phyloP scores from a whole-genome alignment of 495 filamentous ascomycete species.

The Hypoxylon intermedium region DNA sequence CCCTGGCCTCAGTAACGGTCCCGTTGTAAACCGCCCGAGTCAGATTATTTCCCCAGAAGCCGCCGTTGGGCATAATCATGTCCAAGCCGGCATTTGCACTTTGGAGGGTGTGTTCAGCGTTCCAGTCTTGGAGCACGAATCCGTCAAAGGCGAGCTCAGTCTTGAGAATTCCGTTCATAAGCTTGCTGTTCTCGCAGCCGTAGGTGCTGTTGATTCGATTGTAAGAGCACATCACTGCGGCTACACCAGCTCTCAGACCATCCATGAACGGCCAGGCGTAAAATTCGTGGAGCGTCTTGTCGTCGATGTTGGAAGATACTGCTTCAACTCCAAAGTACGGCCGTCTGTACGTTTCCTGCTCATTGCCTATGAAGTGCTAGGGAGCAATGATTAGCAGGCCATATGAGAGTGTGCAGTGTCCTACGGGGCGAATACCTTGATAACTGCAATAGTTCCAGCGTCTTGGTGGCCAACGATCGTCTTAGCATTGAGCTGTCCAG shows the following conservation, averaged over 20 bases:
- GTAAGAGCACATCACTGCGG: constrained; percentile 74
- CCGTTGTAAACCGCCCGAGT: constrained; percentile 56
- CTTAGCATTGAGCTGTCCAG: constrained; percentile 54
- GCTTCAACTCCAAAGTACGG: constrained; percentile 55
- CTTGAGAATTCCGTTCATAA: constrained; percentile 68
- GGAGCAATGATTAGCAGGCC: constrained; percentile 1
- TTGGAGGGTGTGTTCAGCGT: constrained; percentile 62
- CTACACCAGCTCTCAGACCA: constrained; percentile 65
- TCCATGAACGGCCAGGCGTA: constrained; percentile 78
- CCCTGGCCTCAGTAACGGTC: constrained; percentile 53
- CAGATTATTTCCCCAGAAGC: constrained; percentile 54
- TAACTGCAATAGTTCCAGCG: constrained; percentile 61
- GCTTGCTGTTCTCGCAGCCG: constrained; percentile 68
- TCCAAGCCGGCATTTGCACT: constrained; percentile 66
- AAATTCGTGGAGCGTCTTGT: constrained; percentile 72
- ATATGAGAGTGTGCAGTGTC: background rate
- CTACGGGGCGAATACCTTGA: constrained; percentile 49
- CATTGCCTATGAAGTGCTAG: constrained; percentile 68
- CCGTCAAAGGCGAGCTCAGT: constrained; percentile 71
- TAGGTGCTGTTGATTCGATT: constrained; percentile 71
- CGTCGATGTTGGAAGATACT: constrained; percentile 67
- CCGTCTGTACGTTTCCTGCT: constrained; percentile 71
- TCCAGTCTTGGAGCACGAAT: constrained; percentile 71
- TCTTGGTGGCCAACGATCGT: constrained; percentile 59
- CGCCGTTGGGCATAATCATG: constrained; percentile 66